Evolutionary conservation across 2,329 filamentous ascomycete genomes (phyloP), one percentile per base, ranked within the genome.

Genomic region (Aspergillus costaricaensis): DNA sequence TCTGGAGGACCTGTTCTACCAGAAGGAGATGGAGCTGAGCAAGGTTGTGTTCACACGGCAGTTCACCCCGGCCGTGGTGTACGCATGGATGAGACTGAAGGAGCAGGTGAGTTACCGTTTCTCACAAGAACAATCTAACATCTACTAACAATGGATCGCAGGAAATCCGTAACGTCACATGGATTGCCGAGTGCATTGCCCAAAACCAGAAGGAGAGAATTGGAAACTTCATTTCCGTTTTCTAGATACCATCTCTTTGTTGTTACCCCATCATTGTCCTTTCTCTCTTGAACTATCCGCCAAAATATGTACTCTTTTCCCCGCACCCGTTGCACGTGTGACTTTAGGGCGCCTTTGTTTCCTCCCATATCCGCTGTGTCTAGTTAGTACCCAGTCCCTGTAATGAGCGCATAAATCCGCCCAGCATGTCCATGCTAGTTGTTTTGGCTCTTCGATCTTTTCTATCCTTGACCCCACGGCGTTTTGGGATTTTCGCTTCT

Each of bases 171-270:
- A 99, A 99, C 80, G 96, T 99, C 73, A 98, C 95, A 55, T 99
- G 95, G 95, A 99, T 99, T 77, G 90, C 95, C 21, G 95, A 99
- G 80, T 99, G 95, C 81, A 99, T 99, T 85, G 95, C 95, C 58
- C 95, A 99, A 81, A 97, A 96, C 82, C 95, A 99, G 80, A 99
- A 99, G 83, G 95, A 99, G 79, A 88, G 95, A 75, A 98, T 99
- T 76, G 91, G 91, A 70, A 99, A 98, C 81, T 99, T 96, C 80
- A 99, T 99, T 77, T 96, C 92, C 79, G 95, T 98, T 64, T 96
- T 99, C 80, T 96, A 80, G 85, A 55, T 62, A 58, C 57, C 41
- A 59, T 48, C 10, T 60, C 38, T 48, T 48, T 55, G 49, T 50
- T 48, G 61, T 62, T 58, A 50, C 49, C 67, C 61, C 57, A 64